Conservation (phyloP, 768 basidiomycete species). For the Infundibulicybe gibba region DNA sequence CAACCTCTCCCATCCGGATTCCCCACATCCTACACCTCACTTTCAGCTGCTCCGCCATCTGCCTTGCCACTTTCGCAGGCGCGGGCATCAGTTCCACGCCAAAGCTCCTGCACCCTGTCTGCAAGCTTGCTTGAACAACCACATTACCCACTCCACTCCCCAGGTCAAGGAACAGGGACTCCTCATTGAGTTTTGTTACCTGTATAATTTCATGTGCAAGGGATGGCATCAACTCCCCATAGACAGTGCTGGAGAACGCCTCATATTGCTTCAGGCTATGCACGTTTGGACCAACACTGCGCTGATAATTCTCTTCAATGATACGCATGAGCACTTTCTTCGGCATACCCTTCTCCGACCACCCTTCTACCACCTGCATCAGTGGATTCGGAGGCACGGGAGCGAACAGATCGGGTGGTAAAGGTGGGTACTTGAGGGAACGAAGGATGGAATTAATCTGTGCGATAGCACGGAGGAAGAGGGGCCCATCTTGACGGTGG, state of each 20-base stretch:
- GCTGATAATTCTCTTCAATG: conserved; percentile 90
- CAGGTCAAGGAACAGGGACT: conserved; percentile 76
- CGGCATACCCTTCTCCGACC: conserved; percentile 55
- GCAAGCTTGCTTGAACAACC: conserved; percentile 75
- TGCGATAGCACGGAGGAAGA: conserved; percentile 61
- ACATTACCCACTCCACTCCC: conserved; percentile 89
- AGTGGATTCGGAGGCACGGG: conserved; percentile 44
- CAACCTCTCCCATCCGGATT: conserved; percentile 66
- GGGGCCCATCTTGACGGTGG: conserved; percentile 64
- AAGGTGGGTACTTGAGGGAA: conserved; percentile 59
- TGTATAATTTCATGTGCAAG: conserved; percentile 72
- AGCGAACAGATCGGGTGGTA: conserved; percentile 48
- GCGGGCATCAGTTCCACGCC: conserved; percentile 77
- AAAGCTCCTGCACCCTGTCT: conserved; percentile 73
- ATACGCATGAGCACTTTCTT: conserved; percentile 69
- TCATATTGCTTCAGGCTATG: conserved; percentile 75
- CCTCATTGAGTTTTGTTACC: conserved; percentile 49
- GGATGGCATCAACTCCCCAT: conserved; percentile 85
- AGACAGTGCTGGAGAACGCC: conserved; percentile 81
- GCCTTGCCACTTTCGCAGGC: conserved; percentile 76
- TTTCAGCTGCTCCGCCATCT: conserved; percentile 71
- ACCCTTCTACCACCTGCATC: conserved; percentile 41
- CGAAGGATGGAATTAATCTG: conserved; percentile 61
- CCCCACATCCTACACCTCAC: conserved; percentile 92
- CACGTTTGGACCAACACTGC: conserved; percentile 89